phyloP scores from a whole-genome alignment of 176 grass and related monocot genomes.

The Tillandsia leiboldiana region DNA sequence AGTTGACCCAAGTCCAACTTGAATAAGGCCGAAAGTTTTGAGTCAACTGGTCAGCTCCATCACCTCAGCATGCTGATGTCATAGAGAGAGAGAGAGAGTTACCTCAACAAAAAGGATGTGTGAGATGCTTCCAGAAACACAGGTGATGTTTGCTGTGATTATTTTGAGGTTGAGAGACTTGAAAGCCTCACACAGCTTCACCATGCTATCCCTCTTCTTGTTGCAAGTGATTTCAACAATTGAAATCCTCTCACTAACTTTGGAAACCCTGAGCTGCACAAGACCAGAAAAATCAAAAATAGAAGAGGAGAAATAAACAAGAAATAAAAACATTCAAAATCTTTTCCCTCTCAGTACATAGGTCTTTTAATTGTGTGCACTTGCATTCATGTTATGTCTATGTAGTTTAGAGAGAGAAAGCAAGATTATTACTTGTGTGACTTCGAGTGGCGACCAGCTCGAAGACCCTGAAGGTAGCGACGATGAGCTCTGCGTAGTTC shows the following conservation, averaged over 20 bases:
- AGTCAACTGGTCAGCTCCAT: too few relatives aligned
- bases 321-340: not conserved
- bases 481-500: not conserved
- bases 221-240: constrained; percentile 19
- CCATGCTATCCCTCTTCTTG: constrained; percentile 17
- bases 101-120: constrained; percentile 27
- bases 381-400: too few relatives aligned
- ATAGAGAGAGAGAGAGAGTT: not conserved
- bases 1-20: too few relatives aligned
- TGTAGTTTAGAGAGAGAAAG: not conserved
- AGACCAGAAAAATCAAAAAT: not conserved
- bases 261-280: constrained; percentile 10
- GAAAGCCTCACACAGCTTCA: constrained; percentile 6
- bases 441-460: not conserved
- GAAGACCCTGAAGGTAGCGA: not conserved
- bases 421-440: constrained; percentile 1
- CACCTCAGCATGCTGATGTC: not conserved
- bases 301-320: not conserved
- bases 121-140: constrained; percentile 2
- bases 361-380: too few relatives aligned
- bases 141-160: constrained; percentile 21
- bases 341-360: not conserved
- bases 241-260: constrained; percentile 12
- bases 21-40: too few relatives aligned
- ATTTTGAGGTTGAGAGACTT: constrained; percentile 20